Base-by-base conservation (phyloP, 1,139 yeast genomes). In the Hanseniaspora uvarum region DNA sequence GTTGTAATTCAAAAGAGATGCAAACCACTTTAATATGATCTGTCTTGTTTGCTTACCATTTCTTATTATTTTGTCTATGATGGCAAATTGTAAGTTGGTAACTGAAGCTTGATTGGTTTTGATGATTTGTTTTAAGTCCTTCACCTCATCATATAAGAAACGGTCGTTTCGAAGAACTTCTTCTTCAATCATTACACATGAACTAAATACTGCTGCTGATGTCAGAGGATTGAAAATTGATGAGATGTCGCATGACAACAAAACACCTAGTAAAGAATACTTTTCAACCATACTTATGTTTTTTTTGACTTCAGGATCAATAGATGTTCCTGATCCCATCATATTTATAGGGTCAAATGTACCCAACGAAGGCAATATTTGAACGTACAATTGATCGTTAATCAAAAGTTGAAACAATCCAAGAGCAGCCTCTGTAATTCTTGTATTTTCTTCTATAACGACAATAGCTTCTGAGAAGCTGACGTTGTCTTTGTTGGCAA, bases 61-160 rank as follows among this genome's bases (percentile, higher is more conserved):
- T 58, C 97, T 76, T n/a, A 92, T 77, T 52, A 92, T 76, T 61
- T 78, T 81, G 63, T 88, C 86, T 54, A 81, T 68, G 36, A 92
- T 79, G 59, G 71, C 76, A 64, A 86, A 87, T 45, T 88, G 70
- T 55, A 85, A 72, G 56, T 79, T 81, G 34, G 79, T 58, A 0
- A 80, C 65, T 3, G 78, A 76, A 54, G 73, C 75, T 62, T 77
- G 81, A 61, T 83, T 87, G 19, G 76, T 70, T 61, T 79, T 83
- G 33, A 81, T 65, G 0, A 86, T 75, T 55, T 76, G 79, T 60
- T 76, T 77, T 16, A 77, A 72, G 34, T 75, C 67, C 19, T 69
- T 69, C 7, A 79, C 65, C 59, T 77, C 79, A 18, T 69, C 59
- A 37, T 71, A 72, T 8, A 78, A 62, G 31, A 68, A 62, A 8